Evolutionary conservation across 2,329 filamentous ascomycete genomes (phyloP).

Genomic region (Scedosporium dehoogii): DNA sequence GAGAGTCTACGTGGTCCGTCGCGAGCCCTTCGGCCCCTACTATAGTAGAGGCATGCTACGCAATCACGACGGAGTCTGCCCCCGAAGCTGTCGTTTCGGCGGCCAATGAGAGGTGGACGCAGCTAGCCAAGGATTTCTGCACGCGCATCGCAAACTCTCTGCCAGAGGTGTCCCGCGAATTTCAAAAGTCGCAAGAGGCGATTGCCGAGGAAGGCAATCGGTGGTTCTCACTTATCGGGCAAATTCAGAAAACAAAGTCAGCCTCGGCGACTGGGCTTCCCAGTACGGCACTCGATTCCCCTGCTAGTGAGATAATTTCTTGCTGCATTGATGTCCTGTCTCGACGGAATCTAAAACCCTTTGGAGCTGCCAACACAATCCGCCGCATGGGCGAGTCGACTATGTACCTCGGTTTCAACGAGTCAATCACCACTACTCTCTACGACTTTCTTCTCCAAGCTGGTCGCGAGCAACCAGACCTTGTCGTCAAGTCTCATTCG

Average conservation of each 20-base stretch:
- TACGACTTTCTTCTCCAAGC: slow-evolving; percentile 6
- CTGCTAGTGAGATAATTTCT: slow-evolving; percentile 13
- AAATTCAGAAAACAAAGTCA: slow-evolving; percentile 27
- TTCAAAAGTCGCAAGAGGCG: slow-evolving; percentile 58
- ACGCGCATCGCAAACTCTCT: slow-evolving; percentile 62
- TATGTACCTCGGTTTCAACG: background rate
- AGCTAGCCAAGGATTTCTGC: slow-evolving; percentile 43
- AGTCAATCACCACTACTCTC: slow-evolving; percentile 1
- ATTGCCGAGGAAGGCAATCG: slow-evolving; percentile 57
- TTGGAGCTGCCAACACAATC: slow-evolving; percentile 40
- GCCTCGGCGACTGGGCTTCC: slow-evolving; percentile 13
- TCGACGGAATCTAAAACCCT: slow-evolving; percentile 46
- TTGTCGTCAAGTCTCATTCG: slow-evolving; percentile 55
- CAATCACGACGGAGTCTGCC: slow-evolving; percentile 5
- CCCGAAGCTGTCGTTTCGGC: slow-evolving; percentile 8
- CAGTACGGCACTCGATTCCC: slow-evolving; percentile 22
- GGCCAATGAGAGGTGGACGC: slow-evolving; percentile 19
- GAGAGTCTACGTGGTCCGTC: slow-evolving; percentile 23
- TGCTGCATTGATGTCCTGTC: slow-evolving; percentile 30
- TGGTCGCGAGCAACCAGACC: slow-evolving; percentile 16
- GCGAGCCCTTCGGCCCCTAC: slow-evolving; percentile 7
- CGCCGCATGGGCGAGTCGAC: slow-evolving; percentile 8
- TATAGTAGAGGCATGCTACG: slow-evolving; percentile 6
- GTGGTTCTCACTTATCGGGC: slow-evolving; percentile 51
- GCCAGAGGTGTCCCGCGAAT: slow-evolving; percentile 73